Percentiles rank a stretch among this genome's conserved stretches.
Conservation (phyloP, 768 basidiomycete species). For the Cyathus striatus region DNA sequence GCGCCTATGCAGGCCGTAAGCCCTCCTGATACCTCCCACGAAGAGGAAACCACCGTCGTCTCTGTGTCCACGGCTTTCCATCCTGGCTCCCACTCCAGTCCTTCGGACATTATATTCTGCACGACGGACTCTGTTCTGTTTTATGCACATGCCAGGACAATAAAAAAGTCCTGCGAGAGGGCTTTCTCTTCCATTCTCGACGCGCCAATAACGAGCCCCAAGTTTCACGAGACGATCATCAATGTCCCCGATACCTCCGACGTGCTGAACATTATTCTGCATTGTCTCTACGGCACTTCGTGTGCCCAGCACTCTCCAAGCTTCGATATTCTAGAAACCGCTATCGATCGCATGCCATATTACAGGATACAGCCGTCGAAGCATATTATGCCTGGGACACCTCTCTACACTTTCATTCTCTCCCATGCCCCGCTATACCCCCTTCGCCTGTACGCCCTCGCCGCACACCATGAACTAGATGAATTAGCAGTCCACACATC, state of each 20-base stretch:
- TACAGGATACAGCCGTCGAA: constrained; percentile 16
- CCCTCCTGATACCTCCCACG: not conserved
- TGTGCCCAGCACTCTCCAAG: constrained; percentile 48
- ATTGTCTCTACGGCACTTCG: constrained; percentile 45
- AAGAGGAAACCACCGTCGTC: constrained; percentile 1
- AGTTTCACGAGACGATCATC: constrained; percentile 26
- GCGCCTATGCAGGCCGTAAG: not conserved
- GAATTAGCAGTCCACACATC: constrained; percentile 33
- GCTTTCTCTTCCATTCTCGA: constrained; percentile 19
- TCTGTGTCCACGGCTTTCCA: constrained; percentile 20
- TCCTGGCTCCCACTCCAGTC: constrained; percentile 9
- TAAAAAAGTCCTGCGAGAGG: constrained; percentile 32
- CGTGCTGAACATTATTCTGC: constrained; percentile 51
- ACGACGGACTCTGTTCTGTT: constrained; percentile 61
- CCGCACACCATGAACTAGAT: constrained; percentile 25
- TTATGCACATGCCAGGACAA: constrained; percentile 42
- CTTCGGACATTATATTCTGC: constrained; percentile 28
- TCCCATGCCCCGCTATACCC: constrained; percentile 26
- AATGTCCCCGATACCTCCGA: constrained; percentile 36
- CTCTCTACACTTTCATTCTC: constrained; percentile 26
- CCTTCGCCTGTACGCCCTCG: constrained; percentile 36
- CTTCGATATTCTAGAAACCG: constrained; percentile 38
- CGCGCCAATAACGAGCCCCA: constrained; percentile 4
- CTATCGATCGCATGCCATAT: constrained; percentile 30
- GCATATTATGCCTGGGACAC: constrained; percentile 19